Percentiles rank a stretch among this genome's conserved stretches.
These are phyloP conservation scores for Beauveria caledonica DNA, from an alignment of 2,329 filamentous ascomycete species.

Conservation along the genomic window DNA sequence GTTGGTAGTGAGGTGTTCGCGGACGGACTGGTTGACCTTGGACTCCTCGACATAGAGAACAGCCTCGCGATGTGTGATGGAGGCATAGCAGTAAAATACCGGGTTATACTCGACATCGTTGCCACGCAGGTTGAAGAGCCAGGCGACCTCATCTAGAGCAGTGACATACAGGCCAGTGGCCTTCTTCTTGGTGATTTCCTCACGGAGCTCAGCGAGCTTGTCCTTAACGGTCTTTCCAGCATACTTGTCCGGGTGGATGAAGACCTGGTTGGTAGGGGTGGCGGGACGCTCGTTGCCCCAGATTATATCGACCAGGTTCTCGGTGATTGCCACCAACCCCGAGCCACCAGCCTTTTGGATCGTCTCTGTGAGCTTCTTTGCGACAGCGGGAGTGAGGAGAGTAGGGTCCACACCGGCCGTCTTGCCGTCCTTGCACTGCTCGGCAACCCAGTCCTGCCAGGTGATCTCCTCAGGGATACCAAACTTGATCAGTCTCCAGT, in stretches of 20 bases:
- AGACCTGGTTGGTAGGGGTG: slow-evolving; percentile 67
- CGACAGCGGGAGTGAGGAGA: slow-evolving; percentile 60
- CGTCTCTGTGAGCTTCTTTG: slow-evolving; percentile 69
- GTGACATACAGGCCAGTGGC: slow-evolving; percentile 81
- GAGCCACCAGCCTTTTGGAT: slow-evolving; percentile 80
- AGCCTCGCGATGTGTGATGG: slow-evolving; percentile 68
- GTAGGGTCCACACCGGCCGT: slow-evolving; percentile 85
- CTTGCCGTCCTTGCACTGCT: slow-evolving; percentile 80
- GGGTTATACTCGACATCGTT: slow-evolving; percentile 96
- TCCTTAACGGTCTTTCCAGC: slow-evolving; percentile 73
- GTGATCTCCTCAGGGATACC: slow-evolving; percentile 90
- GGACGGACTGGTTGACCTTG: slow-evolving; percentile 64
- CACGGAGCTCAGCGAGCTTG: slow-evolving; percentile 81
- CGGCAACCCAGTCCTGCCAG: slow-evolving; percentile 92
- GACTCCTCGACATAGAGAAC: slow-evolving; percentile 77
- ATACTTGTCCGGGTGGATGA: slow-evolving; percentile 62
- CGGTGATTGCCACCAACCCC: slow-evolving; percentile 63
- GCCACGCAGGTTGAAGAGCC: slow-evolving; percentile 96
- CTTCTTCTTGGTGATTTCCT: slow-evolving; percentile 86
- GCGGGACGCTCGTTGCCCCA: slow-evolving; percentile 70
- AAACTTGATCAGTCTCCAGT: slow-evolving; percentile 89
- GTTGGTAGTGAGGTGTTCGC: slow-evolving; percentile 59
- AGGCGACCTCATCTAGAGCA: slow-evolving; percentile 93
- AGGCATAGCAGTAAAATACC: slow-evolving; percentile 94
- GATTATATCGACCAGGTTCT: slow-evolving; percentile 85